Conservation (phyloP, 768 basidiomycete species). For the Russula vinacea region DNA sequence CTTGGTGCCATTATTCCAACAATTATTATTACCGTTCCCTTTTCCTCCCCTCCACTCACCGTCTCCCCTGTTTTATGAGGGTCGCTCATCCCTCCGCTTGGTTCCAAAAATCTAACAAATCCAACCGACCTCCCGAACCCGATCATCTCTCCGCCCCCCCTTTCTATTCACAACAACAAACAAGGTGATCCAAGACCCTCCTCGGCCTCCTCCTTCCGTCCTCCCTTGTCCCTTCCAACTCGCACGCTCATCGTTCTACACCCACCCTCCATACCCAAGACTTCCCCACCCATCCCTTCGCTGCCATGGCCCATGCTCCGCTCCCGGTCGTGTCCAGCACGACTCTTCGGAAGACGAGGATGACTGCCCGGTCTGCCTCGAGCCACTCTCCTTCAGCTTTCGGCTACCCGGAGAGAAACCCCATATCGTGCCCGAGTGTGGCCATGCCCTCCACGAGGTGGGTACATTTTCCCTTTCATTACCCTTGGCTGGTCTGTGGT, state of each 20-base stretch:
- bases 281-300: slow-evolving; percentile 48
- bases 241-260: slow-evolving; percentile 42
- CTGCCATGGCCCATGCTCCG: slow-evolving; percentile 59
- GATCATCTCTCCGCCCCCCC: neutral
- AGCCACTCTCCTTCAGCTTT: slow-evolving; percentile 90
- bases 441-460: slow-evolving; percentile 95
- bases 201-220: slow-evolving; percentile 13
- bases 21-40: neutral
- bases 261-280: slow-evolving; percentile 30
- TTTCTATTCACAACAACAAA: neutral
- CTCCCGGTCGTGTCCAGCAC: slow-evolving; percentile 70
- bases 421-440: slow-evolving; percentile 95
- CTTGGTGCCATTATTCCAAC: neutral
- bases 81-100: slow-evolving; percentile 28
- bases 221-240: slow-evolving; percentile 25
- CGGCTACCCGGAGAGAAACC: slow-evolving; percentile 94
- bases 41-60: slow-evolving; percentile 5
- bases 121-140: neutral
- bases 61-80: slow-evolving; percentile 26
- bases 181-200: slow-evolving; percentile 4
- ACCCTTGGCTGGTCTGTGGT: neutral
- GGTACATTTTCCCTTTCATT: slow-evolving; percentile 27
- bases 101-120: slow-evolving; percentile 28
- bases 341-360: slow-evolving; percentile 71
- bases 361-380: slow-evolving; percentile 95